A percentile compares a stretch with the other conserved stretches of the same genome.
These are phyloP conservation scores for Pyracantha coccinea DNA, from an alignment of 331 rosid genomes.

Conservation along the genomic window DNA sequence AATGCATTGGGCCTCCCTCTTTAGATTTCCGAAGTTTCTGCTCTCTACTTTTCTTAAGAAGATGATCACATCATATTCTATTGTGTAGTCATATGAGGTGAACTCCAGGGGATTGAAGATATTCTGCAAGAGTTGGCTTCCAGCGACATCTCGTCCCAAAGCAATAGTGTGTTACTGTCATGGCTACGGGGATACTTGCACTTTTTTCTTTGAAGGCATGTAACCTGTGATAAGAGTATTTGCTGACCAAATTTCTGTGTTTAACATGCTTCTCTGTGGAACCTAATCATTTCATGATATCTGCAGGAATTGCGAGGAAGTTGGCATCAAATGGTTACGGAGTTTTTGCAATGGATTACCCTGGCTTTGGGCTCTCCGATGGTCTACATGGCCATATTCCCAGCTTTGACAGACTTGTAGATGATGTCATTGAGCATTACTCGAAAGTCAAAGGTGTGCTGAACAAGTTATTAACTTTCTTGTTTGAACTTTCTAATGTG, in stretches of 20 bases:
- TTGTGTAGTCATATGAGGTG: slow-evolving; percentile 57
- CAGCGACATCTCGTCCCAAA: slow-evolving; percentile 45
- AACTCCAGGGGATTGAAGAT: slow-evolving; percentile 82
- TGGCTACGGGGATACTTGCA: slow-evolving; percentile 97
- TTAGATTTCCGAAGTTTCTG: not conserved
- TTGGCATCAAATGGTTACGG: slow-evolving; percentile 63
- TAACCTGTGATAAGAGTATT: not conserved
- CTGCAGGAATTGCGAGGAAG: slow-evolving; percentile 81
- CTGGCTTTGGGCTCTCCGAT: slow-evolving; percentile 94
- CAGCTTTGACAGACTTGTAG: slow-evolving; percentile 65
- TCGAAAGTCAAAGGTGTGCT: slow-evolving; percentile 68
- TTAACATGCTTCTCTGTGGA: not conserved
- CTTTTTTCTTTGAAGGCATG: slow-evolving; percentile 92
- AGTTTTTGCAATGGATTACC: slow-evolving; percentile 94
- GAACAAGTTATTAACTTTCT: not conserved
- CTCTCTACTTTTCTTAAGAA: not conserved
- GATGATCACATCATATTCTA: not conserved
- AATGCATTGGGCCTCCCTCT: not conserved
- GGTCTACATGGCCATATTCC: slow-evolving; percentile 80
- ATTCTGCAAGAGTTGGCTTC: slow-evolving; percentile 90
- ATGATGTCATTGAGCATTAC: slow-evolving; percentile 71
- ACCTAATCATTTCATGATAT: slow-evolving; percentile 14
- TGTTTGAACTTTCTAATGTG: not conserved
- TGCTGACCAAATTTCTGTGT: not conserved
- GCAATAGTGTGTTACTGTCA: slow-evolving; percentile 85